Evolutionary conservation across 2,329 filamentous ascomycete species (phyloP), one percentile per base, ranked within the genome.

Genomic region (Ophiognomonia clavigignenti-juglandacearum): DNA sequence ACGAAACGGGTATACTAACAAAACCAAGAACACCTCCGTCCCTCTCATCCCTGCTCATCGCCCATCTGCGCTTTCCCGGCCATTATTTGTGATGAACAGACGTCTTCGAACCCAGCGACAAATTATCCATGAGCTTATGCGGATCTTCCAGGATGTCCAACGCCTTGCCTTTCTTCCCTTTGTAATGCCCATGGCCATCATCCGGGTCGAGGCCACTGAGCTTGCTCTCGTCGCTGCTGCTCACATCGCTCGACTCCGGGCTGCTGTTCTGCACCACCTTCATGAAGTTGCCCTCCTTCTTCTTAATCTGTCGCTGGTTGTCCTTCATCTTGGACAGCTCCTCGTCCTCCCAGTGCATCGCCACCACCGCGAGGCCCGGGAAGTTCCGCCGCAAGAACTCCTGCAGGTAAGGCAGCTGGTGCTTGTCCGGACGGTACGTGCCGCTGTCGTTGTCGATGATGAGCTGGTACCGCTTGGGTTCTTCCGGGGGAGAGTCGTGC

Each of bases 371-470:
- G 1, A 97, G 69, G 0, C 88, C 89, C 0, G 88, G 87, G 27
- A 96, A 82, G 55, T 92, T 89, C 20, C 64, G 65, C 26, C 82
- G 69, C 2, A 97, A 67, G 60, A 89, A 95, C 10, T 72, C 60
- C 43, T 84, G 82, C 1, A 97, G 72, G 1, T 83, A 63, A 0
- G 87, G 86, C 1, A 97, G 75, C 9, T 88, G 74, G 10, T 82
- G 75, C 47, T 86, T 85, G 60, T 95, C 89, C 0, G 92, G 92
- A 0, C 92, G 80, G 64, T 97, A 97, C 0, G 92, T 97, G 10
- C 92, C 92, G 45, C 84, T 89, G 65, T 96, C 92, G 59, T 97
- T 97, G 70, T 97, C 92, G 60, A 97, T 96, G 54, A 93, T 73
- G 8, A 97, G 78, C 62, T 95, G 86, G 64, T 96, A 97, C 61